phyloP scores from a whole-genome alignment of 768 basidiomycete species.

The Suillus subluteus region DNA sequence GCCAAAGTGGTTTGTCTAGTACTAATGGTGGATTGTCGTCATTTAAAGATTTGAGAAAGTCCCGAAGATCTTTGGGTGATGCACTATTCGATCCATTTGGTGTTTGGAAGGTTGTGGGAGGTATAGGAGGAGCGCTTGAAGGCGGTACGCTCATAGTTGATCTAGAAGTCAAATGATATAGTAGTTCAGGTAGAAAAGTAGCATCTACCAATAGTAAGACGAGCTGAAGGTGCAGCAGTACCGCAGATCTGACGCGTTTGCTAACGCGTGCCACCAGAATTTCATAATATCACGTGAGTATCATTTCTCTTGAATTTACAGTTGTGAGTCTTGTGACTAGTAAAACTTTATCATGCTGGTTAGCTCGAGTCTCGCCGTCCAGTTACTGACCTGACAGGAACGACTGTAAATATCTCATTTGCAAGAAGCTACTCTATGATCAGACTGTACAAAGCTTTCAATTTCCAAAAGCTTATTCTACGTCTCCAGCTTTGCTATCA shows the following conservation, averaged over 20 bases:
- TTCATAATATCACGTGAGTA: not conserved
- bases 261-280: not conserved
- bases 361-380: too few relatives aligned
- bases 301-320: not conserved
- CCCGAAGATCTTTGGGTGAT: slow-evolving; percentile 43
- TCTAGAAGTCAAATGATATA: not conserved
- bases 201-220: not conserved
- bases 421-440: too few relatives aligned
- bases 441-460: too few relatives aligned
- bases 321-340: too few relatives aligned
- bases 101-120: slow-evolving; percentile 36
- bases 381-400: too few relatives aligned
- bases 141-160: slow-evolving; percentile 30
- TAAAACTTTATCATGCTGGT: too few relatives aligned
- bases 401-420: too few relatives aligned
- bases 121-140: slow-evolving; percentile 24
- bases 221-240: not conserved
- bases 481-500: too few relatives aligned
- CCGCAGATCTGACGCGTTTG: not conserved
- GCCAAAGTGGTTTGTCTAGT: slow-evolving; percentile 49
- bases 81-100: slow-evolving; percentile 28
- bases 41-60: slow-evolving; percentile 45
- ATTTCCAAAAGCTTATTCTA: too few relatives aligned
- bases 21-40: slow-evolving; percentile 33
- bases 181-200: not conserved